phyloP scores from a whole-genome alignment of 805 yeast species.

The Monosporozyma yasuniensis region DNA sequence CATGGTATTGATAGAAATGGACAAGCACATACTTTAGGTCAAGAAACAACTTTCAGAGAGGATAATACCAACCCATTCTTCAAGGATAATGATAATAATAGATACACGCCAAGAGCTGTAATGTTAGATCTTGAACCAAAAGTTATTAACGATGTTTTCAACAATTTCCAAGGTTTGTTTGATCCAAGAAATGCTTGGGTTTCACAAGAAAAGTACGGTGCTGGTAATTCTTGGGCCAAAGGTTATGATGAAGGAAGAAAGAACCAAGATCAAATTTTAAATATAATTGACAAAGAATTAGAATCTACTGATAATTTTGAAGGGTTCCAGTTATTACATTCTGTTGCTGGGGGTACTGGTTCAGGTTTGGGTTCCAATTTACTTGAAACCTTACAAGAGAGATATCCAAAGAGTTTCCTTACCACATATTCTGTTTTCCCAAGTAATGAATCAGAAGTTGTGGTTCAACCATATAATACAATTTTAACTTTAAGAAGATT shows the following conservation, averaged over 20 bases:
- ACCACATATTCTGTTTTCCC: conserved; percentile 88
- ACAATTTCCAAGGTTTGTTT: conserved; percentile 51
- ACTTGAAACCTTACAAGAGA: conserved; percentile 68
- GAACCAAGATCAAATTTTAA: conserved; percentile 64
- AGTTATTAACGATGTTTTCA: conserved; percentile 59
- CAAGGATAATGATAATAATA: conserved; percentile 59
- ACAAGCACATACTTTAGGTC: conserved; percentile 7
- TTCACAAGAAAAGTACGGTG: conserved; percentile 79
- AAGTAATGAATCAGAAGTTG: conserved; percentile 78
- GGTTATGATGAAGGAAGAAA: conserved; percentile 72
- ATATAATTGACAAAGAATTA: conserved; percentile 79
- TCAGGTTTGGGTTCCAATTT: conserved; percentile 86
- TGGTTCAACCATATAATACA: conserved; percentile 93
- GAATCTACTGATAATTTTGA: conserved; percentile 85
- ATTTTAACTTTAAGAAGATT: conserved; percentile 72
- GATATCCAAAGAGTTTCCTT: conserved; percentile 72
- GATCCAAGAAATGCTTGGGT: conserved; percentile 76
- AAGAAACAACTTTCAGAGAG: conserved; percentile 28
- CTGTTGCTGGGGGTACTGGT: conserved; percentile 98
- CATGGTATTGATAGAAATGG: conserved; percentile 60
- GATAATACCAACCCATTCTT: conserved; percentile 84
- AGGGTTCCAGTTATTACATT: conserved; percentile 84
- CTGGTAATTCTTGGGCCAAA: conserved; percentile 93
- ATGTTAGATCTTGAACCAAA: conserved; percentile 86
- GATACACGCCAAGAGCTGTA: conserved; percentile 83